phyloP scores from a whole-genome alignment of 495 filamentous ascomycete genomes.

The Massariosphaeria phaeospora region DNA sequence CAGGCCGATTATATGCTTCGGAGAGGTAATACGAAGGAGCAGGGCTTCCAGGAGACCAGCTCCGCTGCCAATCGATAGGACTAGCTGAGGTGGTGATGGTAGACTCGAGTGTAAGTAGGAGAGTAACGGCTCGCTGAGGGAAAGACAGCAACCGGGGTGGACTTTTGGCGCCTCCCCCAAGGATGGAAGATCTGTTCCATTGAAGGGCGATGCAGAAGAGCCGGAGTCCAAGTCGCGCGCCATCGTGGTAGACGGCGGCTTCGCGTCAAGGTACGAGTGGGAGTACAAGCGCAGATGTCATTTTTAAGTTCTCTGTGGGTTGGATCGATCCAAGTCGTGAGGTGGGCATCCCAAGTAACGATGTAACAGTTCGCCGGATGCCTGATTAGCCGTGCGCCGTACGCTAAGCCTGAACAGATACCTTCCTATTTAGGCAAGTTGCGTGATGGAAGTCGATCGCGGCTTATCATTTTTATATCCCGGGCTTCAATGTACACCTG shows the following conservation, averaged over 20 bases:
- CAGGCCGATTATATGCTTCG: conserved; percentile 43
- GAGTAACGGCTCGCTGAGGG: conserved; percentile 46
- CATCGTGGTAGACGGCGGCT: not conserved
- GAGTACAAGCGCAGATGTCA: not conserved
- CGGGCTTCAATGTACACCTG: too few relatives aligned
- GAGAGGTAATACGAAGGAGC: conserved; percentile 28
- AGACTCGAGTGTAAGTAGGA: conserved; percentile 40
- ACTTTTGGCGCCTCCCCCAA: conserved; percentile 10
- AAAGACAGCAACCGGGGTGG: conserved; percentile 48
- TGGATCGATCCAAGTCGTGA: too few relatives aligned
- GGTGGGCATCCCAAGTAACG: too few relatives aligned
- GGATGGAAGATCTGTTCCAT: not conserved
- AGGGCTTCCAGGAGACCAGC: conserved; percentile 51
- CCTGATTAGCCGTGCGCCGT: too few relatives aligned
- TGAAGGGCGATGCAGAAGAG: not conserved
- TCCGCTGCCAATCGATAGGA: conserved; percentile 53
- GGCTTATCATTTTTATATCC: too few relatives aligned
- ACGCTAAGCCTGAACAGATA: too few relatives aligned
- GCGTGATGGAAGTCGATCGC: too few relatives aligned
- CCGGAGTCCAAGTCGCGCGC: not conserved
- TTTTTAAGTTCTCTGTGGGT: not conserved
- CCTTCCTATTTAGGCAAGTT: too few relatives aligned
- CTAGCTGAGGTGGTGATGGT: conserved; percentile 42
- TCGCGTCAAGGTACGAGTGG: not conserved
- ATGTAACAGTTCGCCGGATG: too few relatives aligned